Conservation (phyloP, 352 stramenopile species). For the Phytophthora pisi region DNA sequence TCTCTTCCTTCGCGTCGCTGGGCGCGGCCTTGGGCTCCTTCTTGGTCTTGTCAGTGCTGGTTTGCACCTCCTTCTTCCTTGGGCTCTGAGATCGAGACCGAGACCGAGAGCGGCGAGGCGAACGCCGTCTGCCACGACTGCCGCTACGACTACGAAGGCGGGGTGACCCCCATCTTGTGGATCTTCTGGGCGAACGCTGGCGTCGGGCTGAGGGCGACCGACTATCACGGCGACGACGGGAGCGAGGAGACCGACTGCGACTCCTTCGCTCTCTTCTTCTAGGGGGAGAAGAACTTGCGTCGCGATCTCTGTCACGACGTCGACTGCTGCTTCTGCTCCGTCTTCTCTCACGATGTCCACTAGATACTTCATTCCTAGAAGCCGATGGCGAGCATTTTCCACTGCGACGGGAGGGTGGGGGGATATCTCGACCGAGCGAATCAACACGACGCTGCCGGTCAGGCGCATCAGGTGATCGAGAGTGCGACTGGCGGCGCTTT, state of each 20-base stretch:
- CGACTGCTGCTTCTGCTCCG: constrained; percentile 17
- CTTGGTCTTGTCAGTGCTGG: constrained; percentile 5
- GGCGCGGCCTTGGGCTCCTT: constrained; percentile 1
- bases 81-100: constrained; percentile 34
- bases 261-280: constrained; percentile 18
- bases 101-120: constrained; percentile 29
- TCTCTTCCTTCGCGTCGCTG: constrained; percentile 25
- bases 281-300: constrained; percentile 6
- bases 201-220: constrained; percentile 24
- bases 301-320: constrained; percentile 5
- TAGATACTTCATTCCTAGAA: constrained; percentile 8
- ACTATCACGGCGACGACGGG: constrained; percentile 18
- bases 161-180: constrained; percentile 29
- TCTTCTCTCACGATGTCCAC: constrained; percentile 13
- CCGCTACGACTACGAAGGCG: constrained; percentile 17
- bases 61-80: background rate
- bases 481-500: constrained; percentile 7
- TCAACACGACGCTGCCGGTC: constrained; percentile 34
- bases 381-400: constrained; percentile 9
- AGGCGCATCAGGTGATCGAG: constrained; percentile 14
- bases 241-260: constrained; percentile 28
- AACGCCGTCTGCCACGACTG: constrained; percentile 7
- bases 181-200: constrained; percentile 22
- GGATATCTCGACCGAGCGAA: constrained; percentile 40
- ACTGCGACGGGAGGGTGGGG: constrained; percentile 12